Base-by-base conservation (phyloP, 495 filamentous ascomycete species). In the Penicillium cinerascens region DNA sequence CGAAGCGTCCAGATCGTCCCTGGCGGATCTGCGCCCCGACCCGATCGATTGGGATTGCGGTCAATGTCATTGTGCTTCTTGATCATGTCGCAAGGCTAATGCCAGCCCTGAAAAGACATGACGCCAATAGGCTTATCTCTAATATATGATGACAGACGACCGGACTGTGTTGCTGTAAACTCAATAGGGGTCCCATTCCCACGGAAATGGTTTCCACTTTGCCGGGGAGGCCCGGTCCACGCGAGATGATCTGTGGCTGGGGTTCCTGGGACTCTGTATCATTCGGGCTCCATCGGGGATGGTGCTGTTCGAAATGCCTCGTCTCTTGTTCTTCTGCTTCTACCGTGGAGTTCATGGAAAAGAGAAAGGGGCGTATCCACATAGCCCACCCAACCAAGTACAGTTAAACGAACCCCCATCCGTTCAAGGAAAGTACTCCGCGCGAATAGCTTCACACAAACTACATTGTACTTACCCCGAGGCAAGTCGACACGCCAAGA, bases 221-320 rank as follows among this genome's bases (percentile, higher is more conserved):
- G 5, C 54, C 56, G 42, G 51, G 39, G 36, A 51, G 55, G 52
- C 58, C 51, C 60, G 52, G 22, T 51, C 55, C 62, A 62, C 48
- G 52, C 55, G 43, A 62, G 54, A 42, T 40, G 60, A 60, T 63
- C 56, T 29, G 55, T 60, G 57, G 54, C 52, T 59, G 52, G 59
- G 42, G 45, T 42, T 36, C 37, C 7, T 7, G 9, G 37, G 16
- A 9, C n/a, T 36, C 1, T 4, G 37, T 20, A 13, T 39, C 15
- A 39, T 39, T 7, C n/a, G n/a, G n/a, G n/a, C n/a, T n/a, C n/a
- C n/a, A n/a, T n/a, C n/a, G n/a, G n/a, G n/a, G n/a, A n/a, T n/a
- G n/a, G n/a, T n/a, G n/a, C n/a, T n/a, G n/a, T n/a, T n/a, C 4
- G 3, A 39, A 39, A 39, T 39, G 38, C 15, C 21, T n/a, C n/a